Evolutionary conservation across 441 rosid species (phyloP), one percentile per base, ranked within the genome.

Genomic region (Croton laevigatus): DNA sequence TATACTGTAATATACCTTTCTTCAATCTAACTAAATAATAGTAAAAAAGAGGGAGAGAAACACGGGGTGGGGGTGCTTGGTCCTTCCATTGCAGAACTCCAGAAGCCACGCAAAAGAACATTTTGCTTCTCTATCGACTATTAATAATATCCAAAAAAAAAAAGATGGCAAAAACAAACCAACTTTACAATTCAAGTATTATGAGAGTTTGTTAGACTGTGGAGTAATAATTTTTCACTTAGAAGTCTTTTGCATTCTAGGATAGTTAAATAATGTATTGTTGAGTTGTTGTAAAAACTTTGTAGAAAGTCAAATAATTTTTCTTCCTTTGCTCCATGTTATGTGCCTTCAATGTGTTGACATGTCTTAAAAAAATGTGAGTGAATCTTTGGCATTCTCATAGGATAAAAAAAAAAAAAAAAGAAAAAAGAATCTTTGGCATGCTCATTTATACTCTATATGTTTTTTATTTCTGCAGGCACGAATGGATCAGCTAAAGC

Each of bases 401-500:
- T n/a, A n/a, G n/a, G n/a, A n/a, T n/a, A n/a, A n/a, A n/a, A n/a
- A n/a, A n/a, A n/a, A n/a, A n/a, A n/a, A n/a, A n/a, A n/a, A n/a
- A n/a, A n/a, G n/a, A n/a, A n/a, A n/a, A n/a, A n/a, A n/a, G n/a
- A n/a, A n/a, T n/a, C n/a, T 27, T 16, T 64, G 66, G 58, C 20
- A 9, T 59, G 70, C 45, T 44, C 74, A 23, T 40, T 48, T 48
- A 69, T 52, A 52, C 42, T 14, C 19, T 13, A 20, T 62, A 12
- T 36, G 40, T 71, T 51, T 59, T 38, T 51, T 52, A 45, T 74
- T 70, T 80, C 57, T 74, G 75, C 79, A 94, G 99, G 97, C 98
- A 75, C 88, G 81, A 81, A 80, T 81, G 66, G 96, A 91, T 73
- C 98, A 88, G 73, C 77, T 95, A 84, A 89, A 88, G 83, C 87